These are phyloP conservation scores for Claviceps sp. DNA, from an alignment of 2,329 filamentous ascomycete genomes.

Conservation along the genomic window DNA sequence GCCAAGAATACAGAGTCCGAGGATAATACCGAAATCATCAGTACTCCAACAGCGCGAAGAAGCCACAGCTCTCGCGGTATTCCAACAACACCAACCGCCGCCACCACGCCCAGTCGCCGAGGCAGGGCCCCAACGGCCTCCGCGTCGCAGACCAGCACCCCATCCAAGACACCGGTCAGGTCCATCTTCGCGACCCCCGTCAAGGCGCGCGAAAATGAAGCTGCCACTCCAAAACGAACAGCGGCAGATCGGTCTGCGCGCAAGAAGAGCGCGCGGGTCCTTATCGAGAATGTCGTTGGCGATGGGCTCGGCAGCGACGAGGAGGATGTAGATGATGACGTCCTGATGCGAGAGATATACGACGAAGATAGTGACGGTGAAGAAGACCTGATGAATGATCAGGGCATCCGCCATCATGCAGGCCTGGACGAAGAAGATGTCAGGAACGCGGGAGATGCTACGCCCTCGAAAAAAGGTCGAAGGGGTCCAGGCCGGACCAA, in stretches of 20 bases:
- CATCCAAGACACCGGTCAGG: constrained; percentile 15
- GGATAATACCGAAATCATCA: not conserved
- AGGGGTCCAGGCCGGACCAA: constrained; percentile 10
- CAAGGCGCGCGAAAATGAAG: constrained; percentile 20
- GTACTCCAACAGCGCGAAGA: not conserved
- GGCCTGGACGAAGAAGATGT: constrained; percentile 25
- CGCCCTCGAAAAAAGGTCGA: constrained; percentile 26
- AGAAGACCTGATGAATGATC: constrained; percentile 51
- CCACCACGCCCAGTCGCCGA: constrained; percentile 20
- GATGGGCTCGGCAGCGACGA: constrained; percentile 55
- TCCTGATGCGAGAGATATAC: constrained; percentile 17
- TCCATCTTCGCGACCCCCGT: constrained; percentile 24
- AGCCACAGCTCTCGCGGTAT: not conserved
- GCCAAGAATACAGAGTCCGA: constrained; percentile 5
- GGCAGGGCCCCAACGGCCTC: constrained; percentile 18
- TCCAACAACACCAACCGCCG: not conserved
- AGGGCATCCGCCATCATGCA: not conserved
- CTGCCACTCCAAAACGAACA: constrained; percentile 47
- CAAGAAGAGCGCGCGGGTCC: constrained; percentile 65
- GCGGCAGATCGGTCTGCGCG: constrained; percentile 77
- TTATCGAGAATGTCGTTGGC: constrained; percentile 59
- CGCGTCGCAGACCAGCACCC: constrained; percentile 17
- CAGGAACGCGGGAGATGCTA: constrained; percentile 13
- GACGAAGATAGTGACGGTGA: constrained; percentile 54
- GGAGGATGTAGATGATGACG: constrained; percentile 32